phyloP scores from a whole-genome alignment of 2,329 filamentous ascomycete species.

The Trichoderma aggressivum region DNA sequence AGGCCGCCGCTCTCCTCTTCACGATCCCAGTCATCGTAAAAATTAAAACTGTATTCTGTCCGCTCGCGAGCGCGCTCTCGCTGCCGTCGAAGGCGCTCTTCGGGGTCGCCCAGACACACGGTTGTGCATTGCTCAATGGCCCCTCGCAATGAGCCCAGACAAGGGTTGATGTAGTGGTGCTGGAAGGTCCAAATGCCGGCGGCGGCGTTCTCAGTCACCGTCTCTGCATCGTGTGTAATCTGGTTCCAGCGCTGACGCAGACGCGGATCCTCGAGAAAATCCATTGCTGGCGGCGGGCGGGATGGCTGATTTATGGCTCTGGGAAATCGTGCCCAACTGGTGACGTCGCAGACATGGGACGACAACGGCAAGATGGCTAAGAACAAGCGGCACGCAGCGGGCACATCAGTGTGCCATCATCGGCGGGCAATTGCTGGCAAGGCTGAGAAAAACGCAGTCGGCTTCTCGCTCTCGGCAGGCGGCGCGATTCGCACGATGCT shows the following conservation, averaged over 20 bases:
- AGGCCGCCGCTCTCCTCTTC: slow-evolving; percentile 55
- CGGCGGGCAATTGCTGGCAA: not conserved
- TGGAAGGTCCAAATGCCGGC: slow-evolving; percentile 86
- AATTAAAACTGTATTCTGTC: slow-evolving; percentile 88
- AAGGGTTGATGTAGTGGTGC: slow-evolving; percentile 80
- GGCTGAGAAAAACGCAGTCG: not conserved
- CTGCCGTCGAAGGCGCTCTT: slow-evolving; percentile 67
- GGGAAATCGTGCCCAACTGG: not conserved
- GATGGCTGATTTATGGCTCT: not conserved
- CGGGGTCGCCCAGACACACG: slow-evolving; percentile 66
- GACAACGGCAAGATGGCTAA: not conserved
- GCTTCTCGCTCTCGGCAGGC: not conserved
- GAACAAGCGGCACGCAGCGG: not conserved
- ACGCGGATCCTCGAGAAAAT: slow-evolving; percentile 74
- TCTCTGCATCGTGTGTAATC: slow-evolving; percentile 84
- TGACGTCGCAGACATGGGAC: slow-evolving; percentile 18
- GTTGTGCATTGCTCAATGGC: slow-evolving; percentile 71
- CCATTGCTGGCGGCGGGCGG: slow-evolving; percentile 41
- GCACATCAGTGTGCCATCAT: not conserved
- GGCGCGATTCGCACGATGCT: not conserved
- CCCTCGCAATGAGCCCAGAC: slow-evolving; percentile 63
- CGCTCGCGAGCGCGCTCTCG: slow-evolving; percentile 62
- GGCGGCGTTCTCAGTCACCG: slow-evolving; percentile 87
- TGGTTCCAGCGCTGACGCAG: slow-evolving; percentile 93
- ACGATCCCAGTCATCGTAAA: slow-evolving; percentile 95